A percentile compares a stretch with the other conserved stretches of the same genome.
Conservation (phyloP, 495 filamentous ascomycete genomes). For the Evansstolkia leycettana region DNA sequence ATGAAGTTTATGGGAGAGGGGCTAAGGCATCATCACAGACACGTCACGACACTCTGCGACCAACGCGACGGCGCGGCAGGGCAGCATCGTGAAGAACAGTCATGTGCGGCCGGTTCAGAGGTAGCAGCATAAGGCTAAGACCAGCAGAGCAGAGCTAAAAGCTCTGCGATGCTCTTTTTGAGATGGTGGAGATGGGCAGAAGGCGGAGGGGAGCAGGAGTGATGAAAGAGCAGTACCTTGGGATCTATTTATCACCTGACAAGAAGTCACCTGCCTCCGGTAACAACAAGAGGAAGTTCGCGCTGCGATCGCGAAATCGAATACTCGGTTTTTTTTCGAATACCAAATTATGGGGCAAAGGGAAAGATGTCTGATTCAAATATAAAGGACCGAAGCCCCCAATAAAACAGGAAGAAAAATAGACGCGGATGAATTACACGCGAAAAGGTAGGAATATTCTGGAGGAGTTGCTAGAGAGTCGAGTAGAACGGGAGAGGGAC, state of each 20-base stretch:
- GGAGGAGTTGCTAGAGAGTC: constrained; percentile 18
- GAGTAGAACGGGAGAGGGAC: constrained; percentile 22
- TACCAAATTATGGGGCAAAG: constrained; percentile 6
- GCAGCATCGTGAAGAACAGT: constrained; percentile 6
- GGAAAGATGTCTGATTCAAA: constrained; percentile 1
- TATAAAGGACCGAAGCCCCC: constrained; percentile 6
- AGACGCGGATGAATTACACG: constrained; percentile 14
- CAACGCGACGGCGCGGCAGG: constrained; percentile 11
- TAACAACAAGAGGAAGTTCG: constrained; percentile 32
- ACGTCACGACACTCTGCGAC: constrained; percentile 23
- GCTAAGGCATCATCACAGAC: constrained; percentile 11
- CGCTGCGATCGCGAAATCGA: constrained; percentile 18
- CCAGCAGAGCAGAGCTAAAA: too few relatives aligned
- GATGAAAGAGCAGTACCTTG: constrained; percentile 29
- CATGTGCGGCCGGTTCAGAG: constrained; percentile 3
- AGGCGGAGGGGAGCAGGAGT: constrained; percentile 3
- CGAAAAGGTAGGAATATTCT: constrained; percentile 19
- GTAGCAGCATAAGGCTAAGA: neutral
- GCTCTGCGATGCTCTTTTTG: neutral
- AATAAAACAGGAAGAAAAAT: constrained; percentile 11
- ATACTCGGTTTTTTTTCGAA: constrained; percentile 14
- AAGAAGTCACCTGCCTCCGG: constrained; percentile 39
- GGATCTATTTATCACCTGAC: constrained; percentile 40
- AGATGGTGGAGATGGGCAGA: too few relatives aligned
- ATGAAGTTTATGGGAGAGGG: neutral